Base-by-base conservation (phyloP, 106 monocot species). In the Dendrobium huoshanense region DNA sequence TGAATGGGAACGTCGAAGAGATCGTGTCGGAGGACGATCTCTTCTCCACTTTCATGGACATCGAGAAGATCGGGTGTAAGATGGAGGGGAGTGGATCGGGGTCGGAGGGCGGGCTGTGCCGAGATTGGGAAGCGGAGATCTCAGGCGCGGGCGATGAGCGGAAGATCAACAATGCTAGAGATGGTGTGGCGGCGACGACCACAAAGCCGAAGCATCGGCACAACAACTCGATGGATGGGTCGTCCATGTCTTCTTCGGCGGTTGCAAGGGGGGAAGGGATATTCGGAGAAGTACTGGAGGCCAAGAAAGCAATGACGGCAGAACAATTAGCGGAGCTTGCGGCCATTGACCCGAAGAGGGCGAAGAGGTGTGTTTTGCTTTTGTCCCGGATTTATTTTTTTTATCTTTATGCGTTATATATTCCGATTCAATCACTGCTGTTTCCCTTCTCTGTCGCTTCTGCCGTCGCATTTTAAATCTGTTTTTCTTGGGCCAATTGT, bases 281-380 rank as follows among this genome's bases (percentile, higher is more conserved):
- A 55, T 85, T 86, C 48, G 87, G 72, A 43, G 89, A 89, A 47
- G 84, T 89, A 74, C 75, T 83, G 80, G 92, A 92, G 84, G 84
- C 89, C 9, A 92, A 92, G 89, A 92, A 92, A 80, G 92, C 92
- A 27, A 92, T 92, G 89, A 74, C 89, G 7, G 82, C 89, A 0
- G 92, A 92, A 24, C 84, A 92, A 77, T 84, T 92, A 0, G 89
- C 89, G 20, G 85, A 89, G 80, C 85, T 92, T 51, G 87, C 92
- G 10, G 51, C 79, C 20, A 78, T 82, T 31, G 92, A 92, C 76
- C 92, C 92, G 0, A 92, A 89, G 78, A 83, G 80, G 41, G 89
- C 85, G 11, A 92, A 92, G 78, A 89, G 92, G 92, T 92, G 9
- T 19, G 31, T 33, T 33, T 54, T 27, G 4, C 4, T 75, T 72